Percentiles rank a stretch among this genome's conserved stretches.
Evolutionary conservation across 2,329 filamentous ascomycete species (phyloP).

Genomic region (Arthroderma uncinatum): DNA sequence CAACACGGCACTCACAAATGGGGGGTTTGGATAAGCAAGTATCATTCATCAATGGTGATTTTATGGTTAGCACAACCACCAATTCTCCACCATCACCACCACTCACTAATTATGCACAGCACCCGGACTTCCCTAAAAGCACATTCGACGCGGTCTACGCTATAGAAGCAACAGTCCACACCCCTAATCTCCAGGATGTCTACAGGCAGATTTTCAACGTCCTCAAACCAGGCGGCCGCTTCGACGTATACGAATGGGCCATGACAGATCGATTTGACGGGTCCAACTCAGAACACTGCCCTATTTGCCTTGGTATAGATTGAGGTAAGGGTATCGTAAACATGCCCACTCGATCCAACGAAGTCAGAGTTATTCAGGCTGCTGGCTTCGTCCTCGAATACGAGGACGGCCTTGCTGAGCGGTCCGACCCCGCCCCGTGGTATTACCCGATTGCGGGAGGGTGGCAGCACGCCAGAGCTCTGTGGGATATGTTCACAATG

Average conservation of each 20-base stretch:
- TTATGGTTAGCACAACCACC: conserved; percentile 47
- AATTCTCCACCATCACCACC: not conserved
- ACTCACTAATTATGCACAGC: conserved; percentile 34
- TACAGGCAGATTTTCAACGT: conserved; percentile 93
- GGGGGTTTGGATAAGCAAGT: conserved; percentile 71
- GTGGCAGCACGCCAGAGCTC: conserved; percentile 65
- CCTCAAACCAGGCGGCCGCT: conserved; percentile 87
- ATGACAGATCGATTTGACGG: conserved; percentile 97
- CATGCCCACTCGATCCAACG: conserved; percentile 83
- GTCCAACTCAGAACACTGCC: conserved; percentile 69
- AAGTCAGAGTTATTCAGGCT: conserved; percentile 66
- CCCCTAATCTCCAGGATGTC: conserved; percentile 77
- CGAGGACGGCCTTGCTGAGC: conserved; percentile 75
- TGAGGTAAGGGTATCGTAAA: conserved; percentile 93
- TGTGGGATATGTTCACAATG: conserved; percentile 71
- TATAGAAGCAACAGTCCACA: conserved; percentile 93
- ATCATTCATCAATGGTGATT: conserved; percentile 85
- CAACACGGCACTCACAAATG: conserved; percentile 68
- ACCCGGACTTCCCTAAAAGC: conserved; percentile 90
- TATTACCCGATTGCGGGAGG: conserved; percentile 86
- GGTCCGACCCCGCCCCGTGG: conserved; percentile 70
- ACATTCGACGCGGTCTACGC: conserved; percentile 91
- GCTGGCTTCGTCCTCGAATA: conserved; percentile 76
- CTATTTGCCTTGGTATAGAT: conserved; percentile 89
- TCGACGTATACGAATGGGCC: conserved; percentile 97